Conservation (phyloP, 2,329 filamentous ascomycete species). For the Cercospora canescens region DNA sequence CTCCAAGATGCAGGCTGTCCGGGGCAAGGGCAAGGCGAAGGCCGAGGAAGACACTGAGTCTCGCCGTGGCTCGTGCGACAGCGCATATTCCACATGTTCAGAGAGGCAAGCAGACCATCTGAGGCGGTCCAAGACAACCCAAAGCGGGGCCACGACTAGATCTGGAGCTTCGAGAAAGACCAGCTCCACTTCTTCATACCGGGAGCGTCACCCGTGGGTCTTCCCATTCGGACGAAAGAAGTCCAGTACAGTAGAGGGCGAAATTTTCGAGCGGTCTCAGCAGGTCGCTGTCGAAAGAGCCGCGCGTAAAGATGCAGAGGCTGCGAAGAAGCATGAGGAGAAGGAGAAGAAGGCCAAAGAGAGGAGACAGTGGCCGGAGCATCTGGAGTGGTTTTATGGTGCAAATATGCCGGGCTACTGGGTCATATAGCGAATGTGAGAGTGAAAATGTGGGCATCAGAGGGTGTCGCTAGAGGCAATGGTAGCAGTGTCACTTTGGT, state of each 20-base stretch:
- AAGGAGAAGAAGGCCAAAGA: not conserved
- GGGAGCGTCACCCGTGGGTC: not conserved
- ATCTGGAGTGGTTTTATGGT: slow-evolving; percentile 2
- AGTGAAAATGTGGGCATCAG: not conserved
- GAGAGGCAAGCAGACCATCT: not conserved
- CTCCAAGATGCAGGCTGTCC: not conserved
- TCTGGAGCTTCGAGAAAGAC: not conserved
- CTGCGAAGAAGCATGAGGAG: not conserved
- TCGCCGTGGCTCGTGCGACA: not conserved
- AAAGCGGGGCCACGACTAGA: not conserved
- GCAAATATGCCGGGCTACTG: not conserved
- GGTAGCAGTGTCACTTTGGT: not conserved
- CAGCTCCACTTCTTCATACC: not conserved
- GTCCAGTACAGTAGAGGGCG: not conserved
- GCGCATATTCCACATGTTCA: not conserved
- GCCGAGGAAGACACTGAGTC: not conserved
- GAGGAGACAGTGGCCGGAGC: slow-evolving; percentile 4
- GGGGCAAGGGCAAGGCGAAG: not conserved
- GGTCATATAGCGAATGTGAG: not conserved
- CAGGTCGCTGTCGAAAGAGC: not conserved
- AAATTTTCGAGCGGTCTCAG: slow-evolving; percentile 4
- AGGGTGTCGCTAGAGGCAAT: not conserved
- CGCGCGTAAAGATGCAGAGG: not conserved
- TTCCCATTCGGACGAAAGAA: not conserved
- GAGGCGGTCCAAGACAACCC: not conserved